phyloP scores from a whole-genome alignment of 2,329 filamentous ascomycete species.

The Clarireedia monteithiana region DNA sequence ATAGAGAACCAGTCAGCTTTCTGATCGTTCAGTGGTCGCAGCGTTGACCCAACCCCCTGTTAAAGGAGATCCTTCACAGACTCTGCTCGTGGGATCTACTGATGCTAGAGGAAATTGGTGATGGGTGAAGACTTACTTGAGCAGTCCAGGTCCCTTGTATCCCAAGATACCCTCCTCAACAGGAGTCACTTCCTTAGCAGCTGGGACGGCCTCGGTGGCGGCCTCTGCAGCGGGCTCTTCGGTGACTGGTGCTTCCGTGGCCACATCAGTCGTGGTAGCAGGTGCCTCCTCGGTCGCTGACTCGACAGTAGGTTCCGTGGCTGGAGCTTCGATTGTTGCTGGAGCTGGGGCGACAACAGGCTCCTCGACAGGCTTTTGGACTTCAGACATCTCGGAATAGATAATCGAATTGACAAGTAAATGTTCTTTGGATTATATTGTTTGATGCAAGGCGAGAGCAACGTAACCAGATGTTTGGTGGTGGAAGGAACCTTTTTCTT shows the following conservation, averaged over 20 bases:
- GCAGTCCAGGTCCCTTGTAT: slow-evolving; percentile 74
- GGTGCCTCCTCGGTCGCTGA: slow-evolving; percentile 31
- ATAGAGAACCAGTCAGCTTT: slow-evolving; percentile 3
- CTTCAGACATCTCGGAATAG: slow-evolving; percentile 46
- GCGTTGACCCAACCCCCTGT: not conserved
- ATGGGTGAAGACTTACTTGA: slow-evolving; percentile 64
- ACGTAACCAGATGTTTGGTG: slow-evolving; percentile 19
- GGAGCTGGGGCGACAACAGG: slow-evolving; percentile 27
- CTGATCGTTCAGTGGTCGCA: not conserved
- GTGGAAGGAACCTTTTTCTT: slow-evolving; percentile 12
- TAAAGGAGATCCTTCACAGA: not conserved
- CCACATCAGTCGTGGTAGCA: slow-evolving; percentile 23
- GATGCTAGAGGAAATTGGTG: not conserved
- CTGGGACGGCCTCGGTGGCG: slow-evolving; percentile 49
- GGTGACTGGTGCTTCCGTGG: slow-evolving; percentile 33
- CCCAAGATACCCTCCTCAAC: slow-evolving; percentile 66
- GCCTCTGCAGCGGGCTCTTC: slow-evolving; percentile 24
- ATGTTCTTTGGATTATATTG: not conserved
- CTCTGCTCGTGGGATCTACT: not conserved
- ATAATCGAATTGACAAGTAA: slow-evolving; percentile 17
- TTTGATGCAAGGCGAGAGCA: slow-evolving; percentile 16
- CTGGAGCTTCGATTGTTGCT: slow-evolving; percentile 20
- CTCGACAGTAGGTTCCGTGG: slow-evolving; percentile 40
- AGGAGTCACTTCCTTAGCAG: slow-evolving; percentile 41
- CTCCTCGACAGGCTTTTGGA: slow-evolving; percentile 59